Evolutionary conservation across 2,329 filamentous ascomycete genomes (phyloP), one percentile per base, ranked within the genome.

Genomic region (Exophiala bonariae): DNA sequence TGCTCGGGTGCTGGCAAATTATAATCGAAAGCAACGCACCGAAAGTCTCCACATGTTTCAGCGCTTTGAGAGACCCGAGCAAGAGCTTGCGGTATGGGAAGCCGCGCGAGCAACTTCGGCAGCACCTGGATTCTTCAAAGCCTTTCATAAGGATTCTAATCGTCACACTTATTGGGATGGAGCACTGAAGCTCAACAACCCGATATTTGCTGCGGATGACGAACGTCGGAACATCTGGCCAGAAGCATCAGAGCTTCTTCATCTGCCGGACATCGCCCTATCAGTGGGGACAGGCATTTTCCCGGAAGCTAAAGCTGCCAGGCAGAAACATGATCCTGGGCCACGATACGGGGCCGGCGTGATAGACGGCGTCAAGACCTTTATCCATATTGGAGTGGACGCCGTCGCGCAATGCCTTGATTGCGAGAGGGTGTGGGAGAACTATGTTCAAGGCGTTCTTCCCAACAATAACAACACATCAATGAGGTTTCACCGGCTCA

Each of bases 31-130:
- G 2, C 45, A 53, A 14, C 43, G 28, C 54, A 59, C 28, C 44
- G 45, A 39, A 41, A 56, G 57, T 52, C 41, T 47, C 43, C 49
- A 16, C 72, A 72, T 53, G 56, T 71, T 75, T 47, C 64, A 69
- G 35, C 52, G 70, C 14, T 66, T 65, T 5, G 68, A 73, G 34
- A 61, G 64, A 22, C 59, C 62, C 1, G 51, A 63, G 3, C 58
- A 62, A 36, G 72, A 75, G 49, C 44, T 76, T 20, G 74, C 72
- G 52, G 68, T 73, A 3, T 79, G 76, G 74, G 72, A 80, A 65
- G 74, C 74, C n/a, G 67, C 74, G 3, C 67, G 77, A n/a, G 77
- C 76, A 4, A 76, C 76, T 2, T 69, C 73, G 1, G 74, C 77
- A 4, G 72, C 74, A 3, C 75, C 76, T 3, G 67, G 65, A 1